Evolutionary conservation across 2,329 filamentous ascomycete species (phyloP), one percentile per base, ranked within the genome.

Genomic region (Acrocalymma vagum): DNA sequence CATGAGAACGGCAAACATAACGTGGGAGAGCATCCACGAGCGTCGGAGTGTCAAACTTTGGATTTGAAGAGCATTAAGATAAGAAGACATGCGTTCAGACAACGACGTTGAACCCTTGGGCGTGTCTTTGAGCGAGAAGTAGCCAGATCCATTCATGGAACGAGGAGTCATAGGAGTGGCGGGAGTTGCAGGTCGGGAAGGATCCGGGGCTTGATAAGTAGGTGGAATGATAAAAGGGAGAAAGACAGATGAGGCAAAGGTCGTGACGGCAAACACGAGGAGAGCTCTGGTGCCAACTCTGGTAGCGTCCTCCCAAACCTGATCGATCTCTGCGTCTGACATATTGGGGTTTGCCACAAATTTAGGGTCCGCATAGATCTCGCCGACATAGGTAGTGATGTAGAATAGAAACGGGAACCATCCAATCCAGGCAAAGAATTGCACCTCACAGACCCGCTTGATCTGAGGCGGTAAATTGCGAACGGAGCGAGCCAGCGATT

Each of bases 381-480:
- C 90, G 48, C 89, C 92, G 55, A 96, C 87, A 68, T 94, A 97
- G 13, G 90, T 95, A 1, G 91, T 95, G 5, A 90, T 90, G 74
- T 97, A 97, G 73, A 95, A 96, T 3, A 97, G 79, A 68, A 96
- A 91, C 1, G 92, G 92, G 60, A 96, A 97, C 83, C 93, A 96
- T 36, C 90, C 93, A 41, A 96, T 85, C 92, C 92, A 97, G 5
- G 90, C 90, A 46, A 86, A 92, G 59, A 77, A 72, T 39, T 78
- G 75, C 0, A 76, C 74, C 36, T 71, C 59, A 42, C 92, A 96
- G 24, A 96, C 90, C 50, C 83, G 86, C 48, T 81, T 81, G 51
- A 94, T 90, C 69, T 95, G 91, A 1, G 86, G 85, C 1, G 93
- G 92, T 6, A 97, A 77, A 25, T 85, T 81, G 58, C 80, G 83